Evolutionary conservation across 352 stramenopile genomes (phyloP).

Genomic region (Globisporangium takayamanum): DNA sequence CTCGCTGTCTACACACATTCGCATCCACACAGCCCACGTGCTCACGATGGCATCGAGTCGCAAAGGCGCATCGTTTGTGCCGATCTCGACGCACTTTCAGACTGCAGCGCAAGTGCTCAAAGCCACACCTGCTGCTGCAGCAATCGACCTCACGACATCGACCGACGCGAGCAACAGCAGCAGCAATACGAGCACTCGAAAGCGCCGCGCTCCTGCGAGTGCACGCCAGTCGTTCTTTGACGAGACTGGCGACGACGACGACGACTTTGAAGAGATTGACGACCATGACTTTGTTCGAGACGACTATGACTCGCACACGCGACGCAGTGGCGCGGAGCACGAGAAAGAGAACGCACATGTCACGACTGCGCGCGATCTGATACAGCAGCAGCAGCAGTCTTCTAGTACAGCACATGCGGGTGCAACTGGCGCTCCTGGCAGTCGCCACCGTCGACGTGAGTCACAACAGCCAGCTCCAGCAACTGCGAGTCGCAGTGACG

Average conservation of each 20-base stretch:
- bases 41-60: constrained; percentile 8
- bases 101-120: constrained; percentile 14
- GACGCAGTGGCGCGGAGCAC: constrained; percentile 11
- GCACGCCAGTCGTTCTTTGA: constrained; percentile 46
- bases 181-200: constrained; percentile 7
- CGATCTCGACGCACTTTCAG: constrained; percentile 58
- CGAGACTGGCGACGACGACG: constrained; percentile 28
- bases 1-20: background rate
- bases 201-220: background rate
- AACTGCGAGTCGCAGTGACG: background rate
- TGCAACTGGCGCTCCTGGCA: constrained; percentile 8
- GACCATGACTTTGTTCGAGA: background rate
- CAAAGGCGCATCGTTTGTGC: constrained; percentile 26
- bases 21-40: background rate
- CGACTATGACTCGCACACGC: constrained; percentile 13
- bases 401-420: background rate
- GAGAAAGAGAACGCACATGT: background rate
- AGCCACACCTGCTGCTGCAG: constrained; percentile 9
- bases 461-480: background rate
- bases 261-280: constrained; percentile 15
- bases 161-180: background rate
- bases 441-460: constrained; percentile 3
- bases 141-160: constrained; percentile 39
- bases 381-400: constrained; percentile 20
- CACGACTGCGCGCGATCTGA: constrained; percentile 34